Conservation (phyloP, 306 rosid species). For the Cucurbita maxima region DNA sequence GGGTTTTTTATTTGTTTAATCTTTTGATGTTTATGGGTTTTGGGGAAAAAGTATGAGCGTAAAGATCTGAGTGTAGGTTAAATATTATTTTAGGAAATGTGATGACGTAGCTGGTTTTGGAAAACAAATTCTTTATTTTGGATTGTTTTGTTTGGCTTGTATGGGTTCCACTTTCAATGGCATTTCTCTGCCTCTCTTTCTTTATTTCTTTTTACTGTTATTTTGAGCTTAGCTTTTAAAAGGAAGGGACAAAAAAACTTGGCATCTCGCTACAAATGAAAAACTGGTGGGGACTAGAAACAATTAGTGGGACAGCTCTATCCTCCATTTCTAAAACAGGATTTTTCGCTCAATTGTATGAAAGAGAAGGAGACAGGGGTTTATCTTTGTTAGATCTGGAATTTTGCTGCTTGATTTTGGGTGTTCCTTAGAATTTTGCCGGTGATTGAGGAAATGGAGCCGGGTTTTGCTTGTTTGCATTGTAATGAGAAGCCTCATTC, state of each 20-base stretch:
- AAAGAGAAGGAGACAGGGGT: not conserved
- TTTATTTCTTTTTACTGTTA: not conserved
- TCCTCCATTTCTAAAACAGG: constrained; percentile 9
- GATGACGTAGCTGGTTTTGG: constrained; percentile 1
- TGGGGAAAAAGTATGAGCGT: not conserved
- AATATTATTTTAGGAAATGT: not conserved
- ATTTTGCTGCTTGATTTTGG: not conserved
- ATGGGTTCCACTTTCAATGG: constrained; percentile 3
- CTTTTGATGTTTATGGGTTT: not conserved
- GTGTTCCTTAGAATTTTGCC: not conserved
- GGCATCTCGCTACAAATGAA: constrained; percentile 4
- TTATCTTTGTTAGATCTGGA: constrained; percentile 1
- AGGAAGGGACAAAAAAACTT: not conserved
- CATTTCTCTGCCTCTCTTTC: not conserved
- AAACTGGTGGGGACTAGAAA: constrained; percentile 3
- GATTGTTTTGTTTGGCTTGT: constrained; percentile 2
- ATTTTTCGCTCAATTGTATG: not conserved
- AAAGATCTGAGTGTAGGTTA: not conserved
- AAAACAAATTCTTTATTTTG: constrained; percentile 5
- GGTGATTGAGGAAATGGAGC: not conserved
- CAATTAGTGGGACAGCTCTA: constrained; percentile 2
- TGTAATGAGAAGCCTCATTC: not conserved
- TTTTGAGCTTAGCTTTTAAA: constrained; percentile 2
- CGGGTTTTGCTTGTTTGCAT: not conserved
- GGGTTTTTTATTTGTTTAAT: not conserved